These are phyloP conservation scores for Chrysopogon serrulatus DNA, from an alignment of 176 grass and related monocot species.

Conservation along the genomic window DNA sequence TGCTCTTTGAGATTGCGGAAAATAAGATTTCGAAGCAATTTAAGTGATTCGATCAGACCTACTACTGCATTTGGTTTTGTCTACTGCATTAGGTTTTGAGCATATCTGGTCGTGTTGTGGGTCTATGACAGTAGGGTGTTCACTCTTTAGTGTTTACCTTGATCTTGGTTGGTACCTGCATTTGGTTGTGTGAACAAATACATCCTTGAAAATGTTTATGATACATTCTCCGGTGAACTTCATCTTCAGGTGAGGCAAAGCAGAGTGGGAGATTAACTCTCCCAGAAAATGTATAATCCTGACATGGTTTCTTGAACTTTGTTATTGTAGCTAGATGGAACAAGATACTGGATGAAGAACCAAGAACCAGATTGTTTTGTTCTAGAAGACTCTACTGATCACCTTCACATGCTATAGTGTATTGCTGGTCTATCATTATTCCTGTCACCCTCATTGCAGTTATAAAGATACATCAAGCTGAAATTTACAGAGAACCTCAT, in stretches of 20 bases:
- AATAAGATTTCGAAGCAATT: background rate
- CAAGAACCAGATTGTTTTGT: conserved; percentile 63
- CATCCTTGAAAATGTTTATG: conserved; percentile 23
- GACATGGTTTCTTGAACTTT: conserved; percentile 45
- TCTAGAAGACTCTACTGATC: conserved; percentile 55
- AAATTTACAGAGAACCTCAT: background rate
- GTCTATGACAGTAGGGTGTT: background rate
- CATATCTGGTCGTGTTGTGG: background rate
- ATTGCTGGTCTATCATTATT: conserved; percentile 33
- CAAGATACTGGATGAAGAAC: conserved; percentile 58
- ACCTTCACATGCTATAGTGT: conserved; percentile 49
- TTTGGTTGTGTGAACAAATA: background rate
- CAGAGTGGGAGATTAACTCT: conserved; percentile 17
- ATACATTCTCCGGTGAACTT: background rate
- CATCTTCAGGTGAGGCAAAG: conserved; percentile 14
- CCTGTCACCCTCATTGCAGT: conserved; percentile 7
- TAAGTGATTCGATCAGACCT: background rate
- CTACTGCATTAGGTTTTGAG: background rate
- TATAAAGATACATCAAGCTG: background rate
- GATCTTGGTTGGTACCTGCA: background rate
- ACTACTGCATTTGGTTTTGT: background rate
- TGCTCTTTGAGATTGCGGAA: background rate
- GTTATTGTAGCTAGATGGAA: conserved; percentile 76
- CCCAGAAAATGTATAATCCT: conserved; percentile 24
- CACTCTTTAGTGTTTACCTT: background rate